Evolutionary conservation across 176 grass and related monocot genomes (phyloP).

Genomic region (Paspalum vaginatum): DNA sequence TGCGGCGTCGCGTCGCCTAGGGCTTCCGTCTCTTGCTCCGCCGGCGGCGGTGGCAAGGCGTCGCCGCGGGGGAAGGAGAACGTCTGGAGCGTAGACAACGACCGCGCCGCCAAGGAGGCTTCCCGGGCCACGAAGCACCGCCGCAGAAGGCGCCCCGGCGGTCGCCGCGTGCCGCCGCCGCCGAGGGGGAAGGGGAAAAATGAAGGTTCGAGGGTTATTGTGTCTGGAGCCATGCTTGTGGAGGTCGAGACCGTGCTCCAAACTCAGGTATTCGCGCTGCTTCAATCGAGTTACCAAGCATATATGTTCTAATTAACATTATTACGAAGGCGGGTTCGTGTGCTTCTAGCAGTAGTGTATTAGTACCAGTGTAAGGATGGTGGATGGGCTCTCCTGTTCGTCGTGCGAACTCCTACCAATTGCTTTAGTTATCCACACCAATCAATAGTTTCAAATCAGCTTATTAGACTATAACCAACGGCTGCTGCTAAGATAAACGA

Average conservation of each 20-base stretch:
- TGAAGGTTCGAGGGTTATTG: constrained; percentile 54
- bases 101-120: constrained; percentile 41
- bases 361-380: background rate
- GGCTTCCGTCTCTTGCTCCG: constrained; percentile 35
- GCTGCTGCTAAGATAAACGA: background rate
- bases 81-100: constrained; percentile 92
- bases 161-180: constrained; percentile 30
- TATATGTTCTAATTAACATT: background rate
- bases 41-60: constrained; percentile 39
- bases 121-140: constrained; percentile 24
- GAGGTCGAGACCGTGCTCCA: constrained; percentile 95
- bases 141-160: constrained; percentile 34
- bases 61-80: constrained; percentile 76
- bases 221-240: constrained; percentile 87
- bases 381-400: background rate
- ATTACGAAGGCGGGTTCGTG: background rate
- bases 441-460: background rate
- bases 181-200: constrained; percentile 49
- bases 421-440: background rate
- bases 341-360: background rate
- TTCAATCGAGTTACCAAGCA: background rate
- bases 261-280: constrained; percentile 60
- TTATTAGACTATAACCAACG: constrained; percentile 1
- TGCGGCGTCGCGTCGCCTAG: background rate
- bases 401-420: background rate